A percentile compares a stretch with the other conserved stretches of the same genome.
Evolutionary conservation across 345 rosid genomes (phyloP).

Genomic region (Salix exigua): DNA sequence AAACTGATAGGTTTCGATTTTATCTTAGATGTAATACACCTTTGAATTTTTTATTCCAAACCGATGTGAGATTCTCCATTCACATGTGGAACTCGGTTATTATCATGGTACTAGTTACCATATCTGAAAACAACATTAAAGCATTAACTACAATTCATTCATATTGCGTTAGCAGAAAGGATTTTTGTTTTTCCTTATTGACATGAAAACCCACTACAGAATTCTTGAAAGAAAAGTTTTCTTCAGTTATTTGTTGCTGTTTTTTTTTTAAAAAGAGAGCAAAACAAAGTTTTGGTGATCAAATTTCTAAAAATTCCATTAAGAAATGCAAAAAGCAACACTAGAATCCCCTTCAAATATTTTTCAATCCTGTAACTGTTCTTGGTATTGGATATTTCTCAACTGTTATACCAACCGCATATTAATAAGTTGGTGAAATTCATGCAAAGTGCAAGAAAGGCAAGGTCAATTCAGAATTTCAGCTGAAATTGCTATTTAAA

Average conservation of each 20-base stretch:
- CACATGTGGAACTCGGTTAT: neutral
- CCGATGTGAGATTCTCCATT: too few species aligned
- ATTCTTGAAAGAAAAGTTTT: neutral
- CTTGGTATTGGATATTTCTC: neutral
- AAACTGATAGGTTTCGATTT: too few species aligned
- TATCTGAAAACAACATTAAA: neutral
- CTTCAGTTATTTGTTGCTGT: neutral
- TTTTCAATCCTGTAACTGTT: neutral
- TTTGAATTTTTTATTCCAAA: too few species aligned
- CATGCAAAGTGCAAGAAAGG: neutral
- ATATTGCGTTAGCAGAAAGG: neutral
- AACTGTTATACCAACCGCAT: neutral
- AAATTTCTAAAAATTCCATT: neutral
- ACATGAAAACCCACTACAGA: neutral
- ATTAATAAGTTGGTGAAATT: neutral
- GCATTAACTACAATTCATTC: neutral
- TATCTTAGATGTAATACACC: too few species aligned
- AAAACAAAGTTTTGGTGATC: slow-evolving; percentile 6
- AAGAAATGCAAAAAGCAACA: neutral
- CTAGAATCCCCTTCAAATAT: neutral
- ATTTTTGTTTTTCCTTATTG: neutral
- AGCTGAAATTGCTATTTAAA: neutral
- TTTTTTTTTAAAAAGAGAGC: neutral
- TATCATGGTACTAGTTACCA: neutral
- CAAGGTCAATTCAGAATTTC: neutral